Base-by-base conservation (phyloP, 305 asterid genomes). In the Plantago coronopus region DNA sequence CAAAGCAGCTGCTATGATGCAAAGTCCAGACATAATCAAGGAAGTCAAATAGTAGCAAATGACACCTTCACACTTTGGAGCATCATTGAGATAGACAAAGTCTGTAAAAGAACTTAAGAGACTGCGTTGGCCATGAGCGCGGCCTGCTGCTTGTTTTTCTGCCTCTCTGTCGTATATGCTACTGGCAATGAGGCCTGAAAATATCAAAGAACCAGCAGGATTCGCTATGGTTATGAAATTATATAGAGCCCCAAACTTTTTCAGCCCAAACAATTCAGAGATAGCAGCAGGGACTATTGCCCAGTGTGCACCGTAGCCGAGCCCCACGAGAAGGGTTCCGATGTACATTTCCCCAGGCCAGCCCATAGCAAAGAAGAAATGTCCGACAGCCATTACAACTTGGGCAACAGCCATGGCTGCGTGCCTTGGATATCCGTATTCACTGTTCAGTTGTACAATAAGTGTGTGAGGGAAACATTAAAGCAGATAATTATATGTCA, bases 271-370 rank as follows among this genome's bases (percentile, higher is more conserved):
- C 16, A 82, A 48, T 74, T 82, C 89, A 2, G 89, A 82, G 38
- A 81, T 79, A 13, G 89, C 59, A 34, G 89, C 85, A 0, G 86
- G 89, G 18, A 82, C 80, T 17, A 82, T 79, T 0, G 89, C 83
- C 89, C 89, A 79, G 68, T 82, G 86, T 10, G 89, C 85, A 17
- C 89, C 89, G 18, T 82, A 82, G 17, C 86, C 89, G 17, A 82
- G 83, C 54, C 89, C 89, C 0, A 79, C 86, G 13, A 82, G 82
- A 62, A 82, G 83, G 11, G 86, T 82, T 44, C 82, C 86, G 0
- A 82, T 42, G 69, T 82, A 75, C 83, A 82, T 79, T 44, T 74
- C 72, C 46, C 83, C 83, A 0, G 89, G 86, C 86, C 89, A 82
- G 22, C 83, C 89, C 75, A 82, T 66, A 3, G 89, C 85, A 20